Base-by-base conservation (phyloP, 352 stramenopile species). In the Aphanomyces cochlioides region DNA sequence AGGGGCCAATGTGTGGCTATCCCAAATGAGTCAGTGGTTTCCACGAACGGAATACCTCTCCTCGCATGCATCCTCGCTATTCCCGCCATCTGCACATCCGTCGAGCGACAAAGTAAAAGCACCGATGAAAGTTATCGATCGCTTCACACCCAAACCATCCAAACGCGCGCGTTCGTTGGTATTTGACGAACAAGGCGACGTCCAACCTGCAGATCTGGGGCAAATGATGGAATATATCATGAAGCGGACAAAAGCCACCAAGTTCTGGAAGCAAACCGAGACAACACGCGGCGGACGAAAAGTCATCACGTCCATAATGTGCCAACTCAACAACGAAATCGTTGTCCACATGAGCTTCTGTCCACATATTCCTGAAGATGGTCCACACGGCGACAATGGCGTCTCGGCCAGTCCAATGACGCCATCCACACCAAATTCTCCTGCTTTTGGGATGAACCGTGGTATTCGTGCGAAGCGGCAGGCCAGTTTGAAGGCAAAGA, bases 171-270 rank as follows among this genome's bases (percentile, higher is more conserved):
- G 87, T 5, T 37, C 43, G 38, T 21, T 67, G 7, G 83, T 95
- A 5, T 93, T 95, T 66, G 87, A 95, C 48, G 84, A 84, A 2
- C 91, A 81, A 73, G 87, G 87, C 72, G 85, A 93, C 74, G 92
- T 93, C 64, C 85, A 93, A 69, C 87, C 87, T 12, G 80, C 80
- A 78, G 85, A 79, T 56, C 77, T 95, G 48, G 91, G 90, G 56
- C 85, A 95, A 65, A 95, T 95, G 87, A 93, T 95, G 87, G 87
- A 95, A 72, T 95, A 82, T 69, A 88, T 95, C 79, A 92, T 92
- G 82, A 82, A 81, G 63, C 91, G 90, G 67, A 95, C 92, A 68
- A 84, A 85, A 67, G 92, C 92, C 65, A 83, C 92, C 76, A 93
- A 93, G 76, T 95, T 95, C 64, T 93, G 90, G 73, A 95, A 95